Evolutionary conservation across 108 stramenopile genomes (phyloP), one percentile per base, ranked within the genome.

Genomic region (Aureococcus anophagefferens): DNA sequence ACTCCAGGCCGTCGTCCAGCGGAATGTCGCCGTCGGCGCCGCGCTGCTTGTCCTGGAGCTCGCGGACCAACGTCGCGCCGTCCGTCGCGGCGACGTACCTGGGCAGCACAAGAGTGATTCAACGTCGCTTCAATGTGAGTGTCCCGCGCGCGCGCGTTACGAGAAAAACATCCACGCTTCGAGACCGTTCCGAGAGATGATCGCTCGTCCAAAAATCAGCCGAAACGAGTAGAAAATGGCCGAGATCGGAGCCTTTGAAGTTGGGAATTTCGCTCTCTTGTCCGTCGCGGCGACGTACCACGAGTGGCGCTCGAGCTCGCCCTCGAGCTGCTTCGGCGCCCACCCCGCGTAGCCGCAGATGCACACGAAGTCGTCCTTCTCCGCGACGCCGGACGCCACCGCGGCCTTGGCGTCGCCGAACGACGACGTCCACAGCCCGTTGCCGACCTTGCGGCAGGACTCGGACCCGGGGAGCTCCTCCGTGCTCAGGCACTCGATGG

Each of bases 251-350:
- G n/a, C n/a, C n/a, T n/a, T n/a, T n/a, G n/a, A n/a, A n/a, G n/a
- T n/a, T n/a, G n/a, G n/a, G n/a, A n/a, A n/a, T n/a, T n/a, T n/a
- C n/a, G n/a, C n/a, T n/a, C n/a, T n/a, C n/a, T n/a, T n/a, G 30
- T 64, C 64, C 87, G n/a, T n/a, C 9, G 89, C 88, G 67, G 85
- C 89, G 88, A 90, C 89, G 78, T 89, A 89, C 92, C 92, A 93
- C 4, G 82, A 80, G 63, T 85, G 79, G 33, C 89, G 80, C 65
- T 90, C 87, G 7, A 90, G 72, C 81, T 93, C 90, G 31, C 82
- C 84, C 68, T 77, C 69, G 16, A 93, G 83, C 71, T 93, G 88
- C 37, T 72, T 68, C 35, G 83, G 80, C 7, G 78, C 80, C 88
- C 83, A 84, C 18, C 79, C 80, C 44, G 81, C 75, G 68, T 81